Evolutionary conservation across 805 yeast genomes (phyloP).

Genomic region (Komagataella ulmi): DNA sequence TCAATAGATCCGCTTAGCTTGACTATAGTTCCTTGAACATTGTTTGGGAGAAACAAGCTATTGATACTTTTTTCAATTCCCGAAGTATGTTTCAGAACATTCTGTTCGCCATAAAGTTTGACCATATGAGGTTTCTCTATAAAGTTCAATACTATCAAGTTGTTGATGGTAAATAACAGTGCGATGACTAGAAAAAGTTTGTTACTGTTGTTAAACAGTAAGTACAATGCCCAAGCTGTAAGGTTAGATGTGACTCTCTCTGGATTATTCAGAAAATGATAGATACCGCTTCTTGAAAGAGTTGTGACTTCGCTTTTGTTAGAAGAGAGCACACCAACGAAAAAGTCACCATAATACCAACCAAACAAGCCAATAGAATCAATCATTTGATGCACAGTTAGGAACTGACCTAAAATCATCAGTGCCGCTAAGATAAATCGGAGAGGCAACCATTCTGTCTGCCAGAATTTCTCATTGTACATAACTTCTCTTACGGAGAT

Average conservation of each 20-base stretch:
- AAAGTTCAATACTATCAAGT: constrained; percentile 53
- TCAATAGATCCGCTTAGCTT: constrained; percentile 21
- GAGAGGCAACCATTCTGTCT: constrained; percentile 30
- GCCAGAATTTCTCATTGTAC: constrained; percentile 5
- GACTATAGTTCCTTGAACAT: constrained; percentile 7
- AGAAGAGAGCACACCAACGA: constrained; percentile 34
- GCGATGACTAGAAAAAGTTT: constrained; percentile 35
- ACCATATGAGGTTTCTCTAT: constrained; percentile 73
- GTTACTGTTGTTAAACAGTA: constrained; percentile 41
- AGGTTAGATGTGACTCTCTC: constrained; percentile 69
- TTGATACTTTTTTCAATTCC: constrained; percentile 23
- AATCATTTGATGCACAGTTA: constrained; percentile 59
- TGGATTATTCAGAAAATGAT: constrained; percentile 72
- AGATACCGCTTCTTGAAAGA: constrained; percentile 67
- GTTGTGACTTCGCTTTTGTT: constrained; percentile 10
- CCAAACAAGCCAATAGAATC: constrained; percentile 71
- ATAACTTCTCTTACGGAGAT: constrained; percentile 6
- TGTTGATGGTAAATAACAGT: constrained; percentile 52
- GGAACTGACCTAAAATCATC: constrained; percentile 43
- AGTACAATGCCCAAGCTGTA: constrained; percentile 63
- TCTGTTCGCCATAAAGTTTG: constrained; percentile 56
- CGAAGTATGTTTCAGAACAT: constrained; percentile 40
- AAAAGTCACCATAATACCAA: constrained; percentile 87
- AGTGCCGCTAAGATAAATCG: constrained; percentile 45
- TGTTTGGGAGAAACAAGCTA: constrained; percentile 8